Base-by-base conservation (phyloP, 129 eudicot genomes). In the Centrapalus pauciflorus region DNA sequence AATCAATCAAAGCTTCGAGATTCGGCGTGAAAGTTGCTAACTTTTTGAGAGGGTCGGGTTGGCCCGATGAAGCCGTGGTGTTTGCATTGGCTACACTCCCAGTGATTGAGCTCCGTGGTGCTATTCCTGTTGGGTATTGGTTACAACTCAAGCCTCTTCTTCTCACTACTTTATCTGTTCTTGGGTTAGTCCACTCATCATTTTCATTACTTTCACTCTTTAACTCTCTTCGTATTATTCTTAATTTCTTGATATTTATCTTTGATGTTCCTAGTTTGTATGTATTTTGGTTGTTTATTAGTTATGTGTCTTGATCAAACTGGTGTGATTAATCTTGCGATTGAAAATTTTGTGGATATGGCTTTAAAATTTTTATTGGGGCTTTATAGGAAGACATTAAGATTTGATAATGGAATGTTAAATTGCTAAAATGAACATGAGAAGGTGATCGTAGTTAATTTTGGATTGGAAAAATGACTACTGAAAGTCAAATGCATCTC, bases 121-220 rank as follows among this genome's bases (percentile, higher is more conserved):
- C 96, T 19, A 92, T 92, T 83, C 98, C 96, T 58, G 98, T 92
- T 80, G 98, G 98, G 38, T 92, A 92, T 68, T 92, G 98, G 96
- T 55, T 92, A 74, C 95, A 90, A 33, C 74, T 90, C 66, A 82
- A 82, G 40, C 97, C 92, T 63, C 26, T 70, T 20, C 9, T 76
- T 49, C 72, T 87, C n/a, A 84, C 92, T 46, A 75, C 68, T 24
- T 87, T 87, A 32, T 79, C 95, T 57, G 77, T 87, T 80, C 81
- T 84, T 61, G 97, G 95, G 95, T 87, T 70, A 87, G 95, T 79
- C 50, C 40, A 56, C 63, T 69, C 14, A 2, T 8, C 5, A 5
- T 37, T 58, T 67, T 17, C 3, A 1, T 45, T 52, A 4, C 3
- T 48, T 0, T 34, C 9, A 10, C 1, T 62, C 13, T 30, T n/a